phyloP scores from a whole-genome alignment of 1,139 yeast species.

The Chernovozyma aurita region DNA sequence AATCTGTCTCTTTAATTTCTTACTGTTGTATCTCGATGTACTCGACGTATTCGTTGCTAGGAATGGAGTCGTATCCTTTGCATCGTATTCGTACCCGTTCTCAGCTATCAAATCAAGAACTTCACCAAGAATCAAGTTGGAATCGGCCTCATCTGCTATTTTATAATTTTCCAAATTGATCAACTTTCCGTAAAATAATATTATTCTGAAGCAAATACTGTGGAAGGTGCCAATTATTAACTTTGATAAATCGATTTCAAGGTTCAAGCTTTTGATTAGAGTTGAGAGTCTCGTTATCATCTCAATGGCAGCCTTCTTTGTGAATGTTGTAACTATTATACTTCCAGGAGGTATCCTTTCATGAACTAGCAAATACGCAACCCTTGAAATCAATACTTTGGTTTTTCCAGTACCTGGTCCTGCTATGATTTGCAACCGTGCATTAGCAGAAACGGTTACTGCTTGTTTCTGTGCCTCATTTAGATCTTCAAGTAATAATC shows the following conservation, averaged over 20 bases:
- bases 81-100: not conserved
- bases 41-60: not conserved
- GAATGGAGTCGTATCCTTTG: not conserved
- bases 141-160: constrained; percentile 68
- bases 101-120: not conserved
- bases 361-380: constrained; percentile 59
- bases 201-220: constrained; percentile 62
- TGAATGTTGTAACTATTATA: constrained; percentile 83
- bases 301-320: constrained; percentile 85
- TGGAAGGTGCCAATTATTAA: constrained; percentile 84
- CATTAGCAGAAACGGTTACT: constrained; percentile 49
- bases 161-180: constrained; percentile 47
- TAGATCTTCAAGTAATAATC: constrained; percentile 22
- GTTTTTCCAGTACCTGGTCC: constrained; percentile 95
- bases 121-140: constrained; percentile 44
- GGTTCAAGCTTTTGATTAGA: constrained; percentile 31
- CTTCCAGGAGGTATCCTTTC: constrained; percentile 51
- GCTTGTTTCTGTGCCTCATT: constrained; percentile 61
- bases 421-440: constrained; percentile 72
- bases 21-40: constrained; percentile 26
- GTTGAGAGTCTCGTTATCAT: constrained; percentile 56
- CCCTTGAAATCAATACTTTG: constrained; percentile 72
- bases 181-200: constrained; percentile 51
- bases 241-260: constrained; percentile 29
- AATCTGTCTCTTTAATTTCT: constrained; percentile 39